Evolutionary conservation across 257 asterid genomes (phyloP), one percentile per base, ranked within the genome.

Genomic region (Jasminum sambac): DNA sequence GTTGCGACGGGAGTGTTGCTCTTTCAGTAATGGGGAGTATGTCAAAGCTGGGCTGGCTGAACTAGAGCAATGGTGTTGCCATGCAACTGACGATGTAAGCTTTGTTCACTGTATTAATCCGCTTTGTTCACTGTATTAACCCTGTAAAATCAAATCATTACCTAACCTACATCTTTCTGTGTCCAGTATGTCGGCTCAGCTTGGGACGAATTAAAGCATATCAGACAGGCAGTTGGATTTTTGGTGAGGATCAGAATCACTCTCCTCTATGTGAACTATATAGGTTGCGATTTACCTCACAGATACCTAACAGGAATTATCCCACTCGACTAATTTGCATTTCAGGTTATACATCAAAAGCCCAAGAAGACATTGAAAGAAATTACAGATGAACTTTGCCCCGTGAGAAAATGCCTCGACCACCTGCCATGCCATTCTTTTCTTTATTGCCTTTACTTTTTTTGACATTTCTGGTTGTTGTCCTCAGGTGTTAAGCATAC

Each of bases 151-250:
- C 46, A 67, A 64, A 36, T 57, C 42, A 41, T 68, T 59, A 59
- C 63, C 74, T 74, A 74, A 78, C 66, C 63, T 50, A 50, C 59
- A 46, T 70, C 76, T 75, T 34, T 67, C 17, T 58, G 8, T 79
- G 66, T 72, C 76, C 94, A 95, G 99, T 89, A 81, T 68, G 99
- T 86, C 70, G 99, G 98, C 81, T 77, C 91, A 57, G 96, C 99
- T 71, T 95, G 99, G 99, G 99, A 91, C 64, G 98, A 89, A 79
- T 74, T 95, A 82, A 95, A 84, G 91, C 98, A 95, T 80, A 95
- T 95, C 84, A 95, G 98, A 81, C 99, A 95, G 79, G 99, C 97
- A 38, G 96, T 95, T 81, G 99, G 99, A 61, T 95, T 95, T 83
- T 86, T 95, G 72, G 99, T 95, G 63, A 73, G 92, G 25, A 72